Base-by-base conservation (phyloP, 2,329 filamentous ascomycete genomes). In the Aspergillus alliaceus region DNA sequence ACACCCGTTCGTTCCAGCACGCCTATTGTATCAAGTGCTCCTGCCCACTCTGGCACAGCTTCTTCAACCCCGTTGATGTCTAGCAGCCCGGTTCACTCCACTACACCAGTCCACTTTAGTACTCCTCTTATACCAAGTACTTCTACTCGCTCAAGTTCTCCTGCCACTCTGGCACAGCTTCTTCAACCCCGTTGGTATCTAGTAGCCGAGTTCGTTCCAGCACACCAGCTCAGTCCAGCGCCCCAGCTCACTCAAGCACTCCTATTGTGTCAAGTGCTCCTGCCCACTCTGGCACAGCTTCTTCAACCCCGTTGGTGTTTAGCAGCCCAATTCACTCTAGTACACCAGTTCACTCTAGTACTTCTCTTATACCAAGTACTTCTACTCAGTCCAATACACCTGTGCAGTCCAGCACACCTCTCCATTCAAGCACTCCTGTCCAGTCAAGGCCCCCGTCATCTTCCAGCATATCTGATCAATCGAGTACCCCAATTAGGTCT, bases 1-100 rank as follows among this genome's bases (percentile, higher is more conserved):
- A 65, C 54, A 18, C 49, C 58, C 8, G 47, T 51, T 29, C 25
- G 56, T 6, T 61, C 60, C 2, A 65, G 58, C 50, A 58, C 50
- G n/a, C 52, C 51, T 2, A 35, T 31, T 32, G 31, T 52, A 6
- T 24, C 53, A 1, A 56, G 34, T 8, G 20, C 47, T n/a, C 53
- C n/a, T 11, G 29, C 29, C 29, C 35, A 7, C 25, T 20, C 56
- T 1, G 47, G 46, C 35, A 64, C 53, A 18, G n/a, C 46, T 50
- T 6, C 31, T 51, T 34, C 25, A 58, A 6, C 60, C 62, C 9
- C 27, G 9, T 5, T 5, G 27, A 5, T 12, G 34, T 20, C 56
- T 7, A 51, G 46, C 50, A 49, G 31, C 15, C 58, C 57, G 7
- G 18, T 56, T 8, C 53, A 59, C 18, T 59, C 58, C 1, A 59